These are phyloP conservation scores for Candida xyloterini DNA, from an alignment of 805 yeast genomes.

Conservation along the genomic window DNA sequence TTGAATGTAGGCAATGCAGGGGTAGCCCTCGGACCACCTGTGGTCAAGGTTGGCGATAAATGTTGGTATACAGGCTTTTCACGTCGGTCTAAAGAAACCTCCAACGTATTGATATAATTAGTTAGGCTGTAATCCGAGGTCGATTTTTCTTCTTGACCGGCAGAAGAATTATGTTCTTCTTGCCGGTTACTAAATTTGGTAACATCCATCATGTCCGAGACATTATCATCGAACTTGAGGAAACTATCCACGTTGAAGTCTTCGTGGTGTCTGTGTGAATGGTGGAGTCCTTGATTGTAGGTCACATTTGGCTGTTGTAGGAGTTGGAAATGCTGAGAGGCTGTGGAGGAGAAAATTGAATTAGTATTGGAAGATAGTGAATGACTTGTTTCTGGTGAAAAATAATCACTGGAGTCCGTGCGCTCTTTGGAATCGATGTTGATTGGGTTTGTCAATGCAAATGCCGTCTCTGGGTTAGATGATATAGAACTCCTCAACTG, in stretches of 20 bases:
- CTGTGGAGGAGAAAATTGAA: constrained; percentile 19
- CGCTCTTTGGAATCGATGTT: constrained; percentile 23
- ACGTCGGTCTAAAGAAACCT: constrained; percentile 31
- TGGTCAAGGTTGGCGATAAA: constrained; percentile 15
- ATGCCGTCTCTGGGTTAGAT: constrained; percentile 15
- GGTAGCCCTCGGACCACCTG: constrained; percentile 10
- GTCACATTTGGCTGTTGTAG: constrained; percentile 3
- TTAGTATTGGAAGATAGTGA: constrained; percentile 26
- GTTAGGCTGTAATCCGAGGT: constrained; percentile 25
- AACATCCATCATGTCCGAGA: constrained; percentile 27
- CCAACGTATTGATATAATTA: constrained; percentile 33
- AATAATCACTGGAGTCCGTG: constrained; percentile 17
- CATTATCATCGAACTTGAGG: constrained; percentile 30
- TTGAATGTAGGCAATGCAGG: constrained; percentile 11
- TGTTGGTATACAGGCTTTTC: constrained; percentile 11
- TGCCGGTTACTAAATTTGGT: constrained; percentile 22
- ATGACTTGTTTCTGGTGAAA: constrained; percentile 29
- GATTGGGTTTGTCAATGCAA: constrained; percentile 24
- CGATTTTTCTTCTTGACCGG: constrained; percentile 1
- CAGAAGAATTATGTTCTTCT: not conserved
- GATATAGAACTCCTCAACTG: constrained; percentile 9
- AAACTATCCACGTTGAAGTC: constrained; percentile 34
- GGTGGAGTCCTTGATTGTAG: constrained; percentile 5
- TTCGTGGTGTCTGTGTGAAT: constrained; percentile 13
- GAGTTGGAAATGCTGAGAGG: constrained; percentile 8